These are phyloP conservation scores for Graphilbum ipis-grandicollis DNA, from an alignment of 2,329 filamentous ascomycete genomes.

Conservation along the genomic window DNA sequence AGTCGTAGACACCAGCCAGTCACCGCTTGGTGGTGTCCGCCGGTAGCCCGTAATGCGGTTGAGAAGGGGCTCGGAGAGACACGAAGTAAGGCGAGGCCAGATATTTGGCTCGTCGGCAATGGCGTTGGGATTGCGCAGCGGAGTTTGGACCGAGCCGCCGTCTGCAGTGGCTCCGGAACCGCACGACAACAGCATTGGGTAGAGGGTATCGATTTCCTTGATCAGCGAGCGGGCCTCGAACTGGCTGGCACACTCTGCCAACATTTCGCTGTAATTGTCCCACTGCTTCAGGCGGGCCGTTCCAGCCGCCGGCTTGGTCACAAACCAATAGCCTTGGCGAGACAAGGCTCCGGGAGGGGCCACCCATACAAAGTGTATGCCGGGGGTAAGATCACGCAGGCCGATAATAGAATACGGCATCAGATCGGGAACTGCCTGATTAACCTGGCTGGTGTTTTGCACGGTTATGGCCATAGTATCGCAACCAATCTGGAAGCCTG, in stretches of 20 bases:
- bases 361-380: slow-evolving; percentile 43
- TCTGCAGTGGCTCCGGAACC: neutral
- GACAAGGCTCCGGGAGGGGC: slow-evolving; percentile 29
- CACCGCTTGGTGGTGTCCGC: slow-evolving; percentile 10
- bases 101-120: slow-evolving; percentile 14
- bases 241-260: slow-evolving; percentile 27
- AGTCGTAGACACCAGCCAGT: slow-evolving; percentile 36
- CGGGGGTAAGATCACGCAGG: slow-evolving; percentile 34
- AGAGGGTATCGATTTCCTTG: slow-evolving; percentile 20
- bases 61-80: slow-evolving; percentile 27
- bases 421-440: too few relatives aligned
- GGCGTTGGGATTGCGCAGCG: slow-evolving; percentile 7
- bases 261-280: slow-evolving; percentile 37
- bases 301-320: slow-evolving; percentile 15
- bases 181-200: slow-evolving; percentile 27
- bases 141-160: neutral
- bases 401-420: slow-evolving; percentile 24
- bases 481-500: slow-evolving; percentile 33
- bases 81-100: slow-evolving; percentile 34
- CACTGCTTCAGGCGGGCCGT: slow-evolving; percentile 31
- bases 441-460: neutral
- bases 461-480: slow-evolving; percentile 32
- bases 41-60: slow-evolving; percentile 26
- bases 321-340: slow-evolving; percentile 41
- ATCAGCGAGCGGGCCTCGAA: slow-evolving; percentile 28